Evolutionary conservation across 2,329 filamentous ascomycete species (phyloP).

Genomic region (Xylaria sp.): DNA sequence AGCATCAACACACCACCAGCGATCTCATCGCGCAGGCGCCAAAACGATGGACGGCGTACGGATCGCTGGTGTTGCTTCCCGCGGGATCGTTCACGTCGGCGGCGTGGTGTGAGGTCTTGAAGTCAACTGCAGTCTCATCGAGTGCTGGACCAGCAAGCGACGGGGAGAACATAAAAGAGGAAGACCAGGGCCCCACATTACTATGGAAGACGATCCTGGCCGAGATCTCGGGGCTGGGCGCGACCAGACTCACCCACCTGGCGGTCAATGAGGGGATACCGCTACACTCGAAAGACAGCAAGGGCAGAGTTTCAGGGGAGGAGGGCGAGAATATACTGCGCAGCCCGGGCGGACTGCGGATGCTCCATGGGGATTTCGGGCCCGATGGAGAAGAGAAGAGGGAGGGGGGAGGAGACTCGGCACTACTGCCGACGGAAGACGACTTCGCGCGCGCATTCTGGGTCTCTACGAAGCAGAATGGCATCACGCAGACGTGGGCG

Average conservation of each 20-base stretch:
- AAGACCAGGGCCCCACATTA: slow-evolving; percentile 39
- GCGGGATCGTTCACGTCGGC: slow-evolving; percentile 63
- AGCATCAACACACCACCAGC: slow-evolving; percentile 37
- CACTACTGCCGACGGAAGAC: slow-evolving; percentile 27
- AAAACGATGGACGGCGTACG: slow-evolving; percentile 69
- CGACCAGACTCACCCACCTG: slow-evolving; percentile 62
- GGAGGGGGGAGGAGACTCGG: not conserved
- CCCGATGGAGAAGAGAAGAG: slow-evolving; percentile 45
- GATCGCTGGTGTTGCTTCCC: slow-evolving; percentile 69
- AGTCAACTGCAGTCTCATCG: not conserved
- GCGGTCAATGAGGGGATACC: slow-evolving; percentile 72
- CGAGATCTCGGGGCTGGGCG: slow-evolving; percentile 54
- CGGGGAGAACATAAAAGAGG: slow-evolving; percentile 17
- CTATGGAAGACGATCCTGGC: slow-evolving; percentile 64
- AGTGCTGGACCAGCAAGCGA: not conserved
- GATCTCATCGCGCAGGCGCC: slow-evolving; percentile 57
- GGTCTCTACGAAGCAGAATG: slow-evolving; percentile 81
- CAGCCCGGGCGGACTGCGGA: slow-evolving; percentile 74
- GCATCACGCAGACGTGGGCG: slow-evolving; percentile 85
- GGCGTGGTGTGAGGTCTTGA: slow-evolving; percentile 55
- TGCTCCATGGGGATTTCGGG: slow-evolving; percentile 81
- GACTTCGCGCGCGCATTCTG: slow-evolving; percentile 79
- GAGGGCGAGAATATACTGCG: slow-evolving; percentile 74
- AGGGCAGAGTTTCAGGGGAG: slow-evolving; percentile 30
- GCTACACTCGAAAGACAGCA: slow-evolving; percentile 46